Base-by-base conservation (phyloP, 2,329 filamentous ascomycete genomes). In the Microcera coccophila region DNA sequence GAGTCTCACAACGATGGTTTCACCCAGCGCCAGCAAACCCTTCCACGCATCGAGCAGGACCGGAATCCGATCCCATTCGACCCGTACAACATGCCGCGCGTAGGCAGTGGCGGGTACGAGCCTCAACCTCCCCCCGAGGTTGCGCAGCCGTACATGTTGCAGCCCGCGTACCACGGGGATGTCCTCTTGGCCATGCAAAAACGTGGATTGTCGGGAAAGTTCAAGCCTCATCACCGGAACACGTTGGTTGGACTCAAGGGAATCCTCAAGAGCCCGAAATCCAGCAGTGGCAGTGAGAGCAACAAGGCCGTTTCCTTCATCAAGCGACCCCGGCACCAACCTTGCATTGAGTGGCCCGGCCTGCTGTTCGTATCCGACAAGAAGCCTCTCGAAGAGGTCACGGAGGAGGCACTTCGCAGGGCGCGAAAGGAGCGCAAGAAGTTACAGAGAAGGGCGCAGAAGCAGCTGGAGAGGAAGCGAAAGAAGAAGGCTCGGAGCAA, bases 361-460 rank as follows among this genome's bases (percentile, higher is more conserved):
- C 57, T 52, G 8, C 45, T 60, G 12, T 57, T 60, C 22, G 50
- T 50, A 5, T 54, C 47, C 5, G 54, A 56, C 38, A 56, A 59
- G 32, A 52, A 50, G 45, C 44, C 42, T 8, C 45, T 59, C 4
- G 52, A 53, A 3, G 45, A 47, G 12, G 44, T 59, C 37, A 46
- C 53, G 9, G 44, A 54, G 24, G 53, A 58, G 28, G 44, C 47
- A 5, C 45, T 50, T 20, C 36, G 28, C n/a, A 53, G 47, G 22
- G 32, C 42, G 7, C 26, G 45, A 22, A 11, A 39, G 31, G 20
- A 50, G 26, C 16, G 8, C 4, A 32, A 50, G 22, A 38, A 41
- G 16, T 35, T 16, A 17, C 48, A 52, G 19, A 21, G 37, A 17
- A 17, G 37, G 33, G 20, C 8, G 19, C 10, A 39, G 19, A 35